Base-by-base conservation (phyloP, 495 filamentous ascomycete species). In the Rhizodiscina lignyota region DNA sequence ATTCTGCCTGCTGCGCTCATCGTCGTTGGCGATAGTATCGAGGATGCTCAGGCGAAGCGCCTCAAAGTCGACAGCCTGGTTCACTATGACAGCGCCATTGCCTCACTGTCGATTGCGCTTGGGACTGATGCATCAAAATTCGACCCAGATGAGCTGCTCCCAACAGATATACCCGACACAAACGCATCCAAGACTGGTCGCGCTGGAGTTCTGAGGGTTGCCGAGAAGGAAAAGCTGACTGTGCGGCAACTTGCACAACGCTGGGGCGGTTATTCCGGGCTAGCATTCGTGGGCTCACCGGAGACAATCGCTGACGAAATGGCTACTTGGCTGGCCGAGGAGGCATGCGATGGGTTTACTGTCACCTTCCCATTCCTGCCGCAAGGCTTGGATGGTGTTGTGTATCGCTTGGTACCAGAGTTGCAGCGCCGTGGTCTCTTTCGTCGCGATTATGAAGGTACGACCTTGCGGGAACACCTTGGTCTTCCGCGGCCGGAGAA, bases 41-140 rank as follows among this genome's bases (percentile, higher is more conserved):
- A 67, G 37, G 66, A 68, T 18, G 66, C 67, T 4, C 47, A 49
- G 38, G 51, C 40, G 26, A 71, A 69, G 51, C 45, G 67, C 10
- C 47, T 68, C 1, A 48, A 57, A 38, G 41, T 71, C 19, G 66
- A 71, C 38, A 63, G 59, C 27, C 41, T 66, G 21, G 67, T 71
- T 8, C 62, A 71, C 39, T 68, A 70, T 22, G 66, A 72, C 21
- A 69, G 61, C 46, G 55, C 60, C 8, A 64, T 72, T 45, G 65
- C 65, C n/a, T 67, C 63, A 6, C 46, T 72, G 29, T 67, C 62
- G 2, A 53, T 68, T 18, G 39, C 49, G 3, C 52, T 72, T 4
- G 66, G 66, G 2, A 49, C 36, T 2, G 66, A 72, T 49, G 62
- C 51, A 8, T 53, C 59, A 6, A 44, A 36, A 0, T 57, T 72